These are phyloP conservation scores for Tuber borchii DNA, from an alignment of 495 filamentous ascomycete genomes.

Conservation along the genomic window DNA sequence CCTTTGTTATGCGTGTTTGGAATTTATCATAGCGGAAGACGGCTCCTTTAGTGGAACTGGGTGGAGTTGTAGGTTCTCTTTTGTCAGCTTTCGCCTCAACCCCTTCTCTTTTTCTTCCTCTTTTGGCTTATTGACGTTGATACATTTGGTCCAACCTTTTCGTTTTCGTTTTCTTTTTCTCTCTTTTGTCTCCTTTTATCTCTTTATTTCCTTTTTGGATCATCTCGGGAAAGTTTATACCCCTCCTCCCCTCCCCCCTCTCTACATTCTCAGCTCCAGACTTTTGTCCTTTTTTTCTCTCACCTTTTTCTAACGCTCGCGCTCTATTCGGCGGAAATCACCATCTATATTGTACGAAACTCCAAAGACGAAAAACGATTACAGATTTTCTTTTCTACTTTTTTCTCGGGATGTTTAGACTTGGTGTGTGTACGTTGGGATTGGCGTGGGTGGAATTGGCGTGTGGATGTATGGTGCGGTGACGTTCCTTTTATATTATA, in stretches of 20 bases:
- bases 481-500: background rate
- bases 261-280: background rate
- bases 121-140: background rate
- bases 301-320: background rate
- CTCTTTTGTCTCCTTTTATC: background rate
- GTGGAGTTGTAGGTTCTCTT: conserved; percentile 30
- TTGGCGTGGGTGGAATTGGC: background rate
- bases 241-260: background rate
- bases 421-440: background rate
- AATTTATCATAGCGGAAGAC: background rate
- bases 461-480: background rate
- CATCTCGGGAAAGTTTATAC: background rate
- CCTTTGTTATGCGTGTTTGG: conserved; percentile 22
- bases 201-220: conserved; percentile 12
- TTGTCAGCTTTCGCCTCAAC: conserved; percentile 5
- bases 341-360: background rate
- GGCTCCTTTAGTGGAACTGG: conserved; percentile 27
- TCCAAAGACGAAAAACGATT: background rate
- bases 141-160: conserved; percentile 3
- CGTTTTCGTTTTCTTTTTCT: conserved; percentile 11
- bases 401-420: background rate
- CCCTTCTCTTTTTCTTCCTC: background rate
- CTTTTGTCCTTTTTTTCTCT: background rate
- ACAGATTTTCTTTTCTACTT: background rate
- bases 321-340: background rate